Evolutionary conservation across 2,329 filamentous ascomycete genomes (phyloP), one percentile per base, ranked within the genome.

Genomic region (Dactylellina parvicollis): DNA sequence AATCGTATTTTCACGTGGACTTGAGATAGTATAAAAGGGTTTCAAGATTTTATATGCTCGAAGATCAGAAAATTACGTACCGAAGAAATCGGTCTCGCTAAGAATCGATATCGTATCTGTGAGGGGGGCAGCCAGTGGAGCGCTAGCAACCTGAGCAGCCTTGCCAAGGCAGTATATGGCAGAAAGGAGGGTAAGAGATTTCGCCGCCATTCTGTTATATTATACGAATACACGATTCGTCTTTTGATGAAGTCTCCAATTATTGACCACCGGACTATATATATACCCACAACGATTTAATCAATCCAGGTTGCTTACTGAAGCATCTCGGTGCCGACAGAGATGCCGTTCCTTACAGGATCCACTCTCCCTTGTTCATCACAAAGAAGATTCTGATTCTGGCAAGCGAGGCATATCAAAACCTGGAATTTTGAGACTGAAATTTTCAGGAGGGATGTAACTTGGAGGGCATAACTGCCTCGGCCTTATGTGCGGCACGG

Each of bases 121-220:
- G 14, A 67, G 30, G 0, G 62, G 44, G 3, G 52, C 42, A 32
- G 44, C 34, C 10, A 46, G 40, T 22, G 62, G 62, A 5, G 26
- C 44, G 7, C 32, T 52, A n/a, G 55, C 38, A 18, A 52, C 62
- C 22, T 30, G 24, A 5, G 22, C 38, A 18, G 44, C 57, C 18
- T 40, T 46, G n/a, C 52, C 40, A 28, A 67, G 52, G 14, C 52
- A 59, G 44, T 26, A 67, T 7, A 49, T 32, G 1, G 42, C 44
- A 1, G 34, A 67, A 18, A 67, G n/a, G 18, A 56, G 8, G 9
- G 44, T 40, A 30, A 59, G 5, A 4, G 32, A 59, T n/a, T 59
- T 67, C 3, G 44, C 24, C 32, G 34, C 44, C 62, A 67, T 67
- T 52, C 9, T 52, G 12, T 32, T 40, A 20, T 16, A 59, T 47